These are phyloP conservation scores for Acacia confusa DNA, from an alignment of 306 rosid genomes.

Conservation along the genomic window DNA sequence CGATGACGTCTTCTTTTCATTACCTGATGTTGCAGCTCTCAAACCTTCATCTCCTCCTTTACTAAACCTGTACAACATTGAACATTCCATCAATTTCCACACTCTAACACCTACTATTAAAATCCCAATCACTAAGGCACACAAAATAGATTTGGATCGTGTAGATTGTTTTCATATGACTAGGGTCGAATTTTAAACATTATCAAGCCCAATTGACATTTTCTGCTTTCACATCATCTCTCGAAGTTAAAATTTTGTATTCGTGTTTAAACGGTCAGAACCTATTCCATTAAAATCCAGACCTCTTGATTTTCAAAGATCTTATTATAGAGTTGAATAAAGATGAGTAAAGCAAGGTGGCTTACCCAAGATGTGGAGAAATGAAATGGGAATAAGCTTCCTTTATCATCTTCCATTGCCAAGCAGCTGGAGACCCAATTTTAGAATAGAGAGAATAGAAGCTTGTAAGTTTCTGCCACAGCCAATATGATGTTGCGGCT, in stretches of 20 bases:
- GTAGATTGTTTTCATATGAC: too few species aligned
- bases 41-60: not conserved
- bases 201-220: too few species aligned
- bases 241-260: too few species aligned
- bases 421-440: not conserved
- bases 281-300: too few species aligned
- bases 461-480: constrained; percentile 20
- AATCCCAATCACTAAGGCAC: not conserved
- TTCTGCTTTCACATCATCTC: too few species aligned
- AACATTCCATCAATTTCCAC: not conserved
- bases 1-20: not conserved
- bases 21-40: not conserved
- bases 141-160: too few species aligned
- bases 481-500: not conserved
- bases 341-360: not conserved
- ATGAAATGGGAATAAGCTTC: constrained; percentile 16
- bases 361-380: constrained; percentile 43
- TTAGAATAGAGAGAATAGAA: constrained; percentile 27
- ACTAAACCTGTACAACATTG: not conserved
- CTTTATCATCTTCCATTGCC: constrained; percentile 10
- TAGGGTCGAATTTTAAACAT: too few species aligned
- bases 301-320: too few species aligned
- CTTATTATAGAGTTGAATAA: too few species aligned
- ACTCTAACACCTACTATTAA: not conserved
- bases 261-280: too few species aligned